These are phyloP conservation scores for Candida silvicultrix DNA, from an alignment of 805 yeast species.

Conservation along the genomic window DNA sequence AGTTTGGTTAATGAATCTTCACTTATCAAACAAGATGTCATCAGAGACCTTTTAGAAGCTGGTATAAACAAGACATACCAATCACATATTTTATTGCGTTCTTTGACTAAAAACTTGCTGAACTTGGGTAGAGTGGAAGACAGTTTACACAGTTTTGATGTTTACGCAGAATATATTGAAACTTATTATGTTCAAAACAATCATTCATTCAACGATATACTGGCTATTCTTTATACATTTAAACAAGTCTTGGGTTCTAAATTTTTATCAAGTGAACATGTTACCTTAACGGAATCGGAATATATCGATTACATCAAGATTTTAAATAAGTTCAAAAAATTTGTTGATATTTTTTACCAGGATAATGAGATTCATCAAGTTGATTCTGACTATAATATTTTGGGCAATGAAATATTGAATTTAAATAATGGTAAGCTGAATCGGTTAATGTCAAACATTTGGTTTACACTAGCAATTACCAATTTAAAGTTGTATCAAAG, in stretches of 20 bases:
- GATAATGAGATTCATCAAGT: constrained; percentile 3
- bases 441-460: constrained; percentile 1
- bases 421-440: not conserved
- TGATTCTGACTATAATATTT: not conserved
- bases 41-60: constrained; percentile 19
- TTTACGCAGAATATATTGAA: constrained; percentile 34
- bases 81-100: constrained; percentile 27
- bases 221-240: constrained; percentile 20
- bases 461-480: constrained; percentile 12
- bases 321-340: constrained; percentile 4
- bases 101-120: constrained; percentile 29
- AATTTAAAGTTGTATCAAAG: constrained; percentile 7
- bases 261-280: not conserved
- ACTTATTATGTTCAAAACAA: constrained; percentile 30
- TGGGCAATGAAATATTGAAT: not conserved
- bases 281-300: constrained; percentile 6
- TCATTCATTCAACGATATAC: constrained; percentile 29
- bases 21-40: constrained; percentile 12
- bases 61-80: constrained; percentile 42
- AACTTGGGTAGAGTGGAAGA: constrained; percentile 15
- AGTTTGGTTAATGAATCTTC: constrained; percentile 16
- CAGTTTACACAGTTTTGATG: constrained; percentile 29
- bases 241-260: constrained; percentile 5
- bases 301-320: constrained; percentile 6
- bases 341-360: constrained; percentile 9